Evolutionary conservation across 23 red algal species (phyloP).

Genomic region (Pyropia haitanensis): DNA sequence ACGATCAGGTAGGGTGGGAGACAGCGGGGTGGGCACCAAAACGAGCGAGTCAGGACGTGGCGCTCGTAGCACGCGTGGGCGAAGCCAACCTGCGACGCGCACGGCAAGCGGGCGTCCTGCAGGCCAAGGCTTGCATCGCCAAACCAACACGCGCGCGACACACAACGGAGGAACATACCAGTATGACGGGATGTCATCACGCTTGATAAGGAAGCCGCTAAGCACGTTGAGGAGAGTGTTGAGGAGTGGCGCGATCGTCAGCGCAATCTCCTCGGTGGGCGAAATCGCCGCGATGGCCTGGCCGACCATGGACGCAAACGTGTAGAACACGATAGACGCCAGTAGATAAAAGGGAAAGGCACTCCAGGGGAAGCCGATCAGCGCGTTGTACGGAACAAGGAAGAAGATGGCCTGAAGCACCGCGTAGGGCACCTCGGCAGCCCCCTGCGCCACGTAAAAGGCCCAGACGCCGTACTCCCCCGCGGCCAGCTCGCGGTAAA

Average conservation of each 20-base stretch:
- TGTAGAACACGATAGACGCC: conserved; percentile 43
- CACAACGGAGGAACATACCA: conserved; percentile 11
- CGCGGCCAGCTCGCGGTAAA: conserved; percentile 82
- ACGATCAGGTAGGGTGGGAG: neutral
- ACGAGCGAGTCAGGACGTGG: too few relatives aligned
- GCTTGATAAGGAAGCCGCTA: conserved; percentile 61
- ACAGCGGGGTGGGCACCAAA: too few relatives aligned
- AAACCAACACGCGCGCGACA: neutral
- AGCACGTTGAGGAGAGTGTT: conserved; percentile 62
- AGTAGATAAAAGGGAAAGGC: conserved; percentile 72
- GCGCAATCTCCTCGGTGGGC: conserved; percentile 35
- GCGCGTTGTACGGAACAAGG: conserved; percentile 52
- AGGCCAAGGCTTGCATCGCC: neutral
- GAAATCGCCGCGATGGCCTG: conserved; percentile 57
- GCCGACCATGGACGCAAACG: conserved; percentile 56
- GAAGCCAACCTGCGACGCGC: too few relatives aligned
- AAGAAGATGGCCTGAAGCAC: conserved; percentile 46
- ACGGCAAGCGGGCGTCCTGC: too few relatives aligned
- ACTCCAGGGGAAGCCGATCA: conserved; percentile 47
- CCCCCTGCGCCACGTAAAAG: conserved; percentile 52
- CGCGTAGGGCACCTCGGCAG: conserved; percentile 75
- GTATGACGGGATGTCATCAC: conserved; percentile 33
- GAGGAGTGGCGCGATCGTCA: conserved; percentile 43
- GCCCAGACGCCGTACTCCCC: conserved; percentile 58
- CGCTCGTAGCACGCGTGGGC: too few relatives aligned